Evolutionary conservation across 768 basidiomycete genomes (phyloP).

Genomic region (Termitomyces bulborhizus): DNA sequence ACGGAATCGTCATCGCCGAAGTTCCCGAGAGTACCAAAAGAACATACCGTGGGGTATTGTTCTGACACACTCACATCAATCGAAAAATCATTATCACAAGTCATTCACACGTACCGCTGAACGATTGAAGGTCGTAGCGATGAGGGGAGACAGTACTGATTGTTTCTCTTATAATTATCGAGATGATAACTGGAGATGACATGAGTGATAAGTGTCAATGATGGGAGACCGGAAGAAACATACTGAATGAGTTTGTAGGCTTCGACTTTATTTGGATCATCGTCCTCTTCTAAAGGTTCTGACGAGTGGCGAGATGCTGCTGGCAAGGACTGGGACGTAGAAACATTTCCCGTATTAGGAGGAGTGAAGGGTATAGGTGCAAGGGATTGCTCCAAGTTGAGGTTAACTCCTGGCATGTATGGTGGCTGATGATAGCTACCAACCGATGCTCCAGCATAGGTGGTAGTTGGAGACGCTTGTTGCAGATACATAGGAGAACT

Average conservation of each 20-base stretch:
- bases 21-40: not conserved
- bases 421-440: slow-evolving; percentile 38
- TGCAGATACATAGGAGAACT: slow-evolving; percentile 61
- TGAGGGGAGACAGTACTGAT: slow-evolving; percentile 80
- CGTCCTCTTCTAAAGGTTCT: slow-evolving; percentile 53
- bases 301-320: slow-evolving; percentile 20
- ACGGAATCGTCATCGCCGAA: slow-evolving; percentile 7
- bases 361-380: slow-evolving; percentile 44
- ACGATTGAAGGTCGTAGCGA: slow-evolving; percentile 85
- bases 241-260: slow-evolving; percentile 81
- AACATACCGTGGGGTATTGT: slow-evolving; percentile 77
- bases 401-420: slow-evolving; percentile 53
- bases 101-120: slow-evolving; percentile 52
- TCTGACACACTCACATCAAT: slow-evolving; percentile 27
- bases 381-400: slow-evolving; percentile 51
- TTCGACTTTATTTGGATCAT: slow-evolving; percentile 70
- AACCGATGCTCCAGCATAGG: slow-evolving; percentile 33
- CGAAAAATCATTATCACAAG: not conserved
- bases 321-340: slow-evolving; percentile 29
- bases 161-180: slow-evolving; percentile 83
- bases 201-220: not conserved
- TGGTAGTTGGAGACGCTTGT: slow-evolving; percentile 31
- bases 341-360: slow-evolving; percentile 18
- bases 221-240: slow-evolving; percentile 17
- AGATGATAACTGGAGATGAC: slow-evolving; percentile 67